These are phyloP conservation scores for Taxillus chinensis DNA, from an alignment of 164 flowering plant genomes.

Conservation along the genomic window DNA sequence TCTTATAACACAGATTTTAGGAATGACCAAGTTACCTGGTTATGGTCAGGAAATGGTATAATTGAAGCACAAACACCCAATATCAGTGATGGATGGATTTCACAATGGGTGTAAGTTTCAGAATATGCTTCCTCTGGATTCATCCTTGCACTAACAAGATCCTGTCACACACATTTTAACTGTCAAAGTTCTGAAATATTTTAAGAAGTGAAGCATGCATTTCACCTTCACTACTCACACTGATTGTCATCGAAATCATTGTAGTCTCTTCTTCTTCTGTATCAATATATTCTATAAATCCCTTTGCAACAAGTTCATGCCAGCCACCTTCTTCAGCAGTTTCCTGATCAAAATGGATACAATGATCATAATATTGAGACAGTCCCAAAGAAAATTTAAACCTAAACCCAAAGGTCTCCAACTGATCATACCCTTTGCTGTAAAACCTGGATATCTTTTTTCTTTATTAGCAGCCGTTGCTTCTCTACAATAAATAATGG, in stretches of 20 bases:
- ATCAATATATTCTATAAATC: slow-evolving; percentile 86
- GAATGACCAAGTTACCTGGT: slow-evolving; percentile 49
- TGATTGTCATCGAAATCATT: slow-evolving; percentile 96
- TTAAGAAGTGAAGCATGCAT: too few relatives aligned
- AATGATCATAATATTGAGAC: too few relatives aligned
- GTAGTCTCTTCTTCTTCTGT: slow-evolving; percentile 99
- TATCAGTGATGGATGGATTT: slow-evolving; percentile 93
- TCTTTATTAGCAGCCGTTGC: slow-evolving; percentile 81
- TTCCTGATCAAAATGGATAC: slow-evolving; percentile 37
- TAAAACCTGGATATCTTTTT: slow-evolving; percentile 67
- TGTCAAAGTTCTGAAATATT: too few relatives aligned
- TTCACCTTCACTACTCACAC: slow-evolving; percentile 32
- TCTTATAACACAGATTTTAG: not conserved
- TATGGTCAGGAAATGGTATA: slow-evolving; percentile 97
- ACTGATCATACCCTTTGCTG: slow-evolving; percentile 62
- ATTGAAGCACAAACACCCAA: slow-evolving; percentile 99
- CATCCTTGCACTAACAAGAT: slow-evolving; percentile 58
- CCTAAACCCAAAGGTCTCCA: not conserved
- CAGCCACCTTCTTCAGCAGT: slow-evolving; percentile 80
- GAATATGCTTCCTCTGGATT: slow-evolving; percentile 84
- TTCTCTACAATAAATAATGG: slow-evolving; percentile 95
- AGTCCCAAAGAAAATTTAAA: too few relatives aligned
- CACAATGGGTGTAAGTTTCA: slow-evolving; percentile 91
- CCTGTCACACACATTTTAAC: slow-evolving; percentile 29
- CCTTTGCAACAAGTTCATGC: slow-evolving; percentile 92